Evolutionary conservation across 139 green algal genomes (phyloP), one percentile per base, ranked within the genome.

Genomic region (Raphidocelis subcapitata): DNA sequence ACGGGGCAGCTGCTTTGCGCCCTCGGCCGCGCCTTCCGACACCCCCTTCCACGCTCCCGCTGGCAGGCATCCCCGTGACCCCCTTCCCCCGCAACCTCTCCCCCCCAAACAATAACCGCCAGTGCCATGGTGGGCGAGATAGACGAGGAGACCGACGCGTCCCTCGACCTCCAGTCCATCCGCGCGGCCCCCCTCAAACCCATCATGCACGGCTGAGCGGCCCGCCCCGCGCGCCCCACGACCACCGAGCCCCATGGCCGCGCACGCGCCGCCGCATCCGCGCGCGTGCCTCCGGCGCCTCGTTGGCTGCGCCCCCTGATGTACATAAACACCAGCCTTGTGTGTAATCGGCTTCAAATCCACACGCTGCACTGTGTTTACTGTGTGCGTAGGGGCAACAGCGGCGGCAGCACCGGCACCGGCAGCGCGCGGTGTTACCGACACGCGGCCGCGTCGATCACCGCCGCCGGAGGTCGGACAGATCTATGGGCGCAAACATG

Each of bases 81-180:
- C 23, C 54, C 24, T 20, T 61, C 5, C 54, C 10, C 18, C 15
- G 5, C 10, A 14, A 8, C 31, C 65, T 71, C 3, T 41, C 24
- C 37, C n/a, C 55, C 14, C 46, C n/a, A n/a, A n/a, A n/a, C n/a
- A n/a, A n/a, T n/a, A n/a, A n/a, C n/a, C 28, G 3, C 2, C 90
- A 98, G 94, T 35, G 94, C 95, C 26, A 84, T 98, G 12, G 88
- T 98, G 28, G 94, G 94, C 0, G 93, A 98, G 78, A 61, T 98
- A 31, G 94, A 98, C 67, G 92, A 97, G 37, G 95, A 97, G 21
- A 47, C 85, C 21, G 92, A 98, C 47, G 73, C 82, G 0, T 52
- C 82, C 1, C 41, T 94, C 29, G 88, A 98, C 69, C 81, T 96
- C 12, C 75, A 57, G n/a, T 47, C 66, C 5, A 72, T 97, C 20